These are phyloP conservation scores for Suillus sp. DNA, from an alignment of 768 basidiomycete genomes.

Conservation along the genomic window DNA sequence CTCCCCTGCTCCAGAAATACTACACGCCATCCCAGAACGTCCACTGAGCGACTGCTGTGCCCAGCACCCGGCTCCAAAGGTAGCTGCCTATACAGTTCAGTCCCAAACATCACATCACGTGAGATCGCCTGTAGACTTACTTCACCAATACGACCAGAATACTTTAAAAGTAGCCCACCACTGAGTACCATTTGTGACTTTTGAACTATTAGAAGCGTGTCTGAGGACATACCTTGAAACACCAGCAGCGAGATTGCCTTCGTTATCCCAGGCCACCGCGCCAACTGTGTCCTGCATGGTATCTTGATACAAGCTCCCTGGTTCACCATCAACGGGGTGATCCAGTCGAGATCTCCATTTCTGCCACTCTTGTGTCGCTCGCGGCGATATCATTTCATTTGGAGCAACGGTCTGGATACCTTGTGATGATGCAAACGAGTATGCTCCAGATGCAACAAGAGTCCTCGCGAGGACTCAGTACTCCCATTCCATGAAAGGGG, in stretches of 20 bases:
- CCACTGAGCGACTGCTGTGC: conserved; percentile 41
- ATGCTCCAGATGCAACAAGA: conserved; percentile 64
- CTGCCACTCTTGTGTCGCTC: conserved; percentile 56
- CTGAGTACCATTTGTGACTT: conserved; percentile 38
- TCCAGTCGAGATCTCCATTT: conserved; percentile 58
- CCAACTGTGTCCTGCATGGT: conserved; percentile 79
- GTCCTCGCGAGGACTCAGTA: conserved; percentile 40
- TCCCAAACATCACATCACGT: neutral
- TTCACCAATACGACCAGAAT: conserved; percentile 75
- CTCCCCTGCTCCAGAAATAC: conserved; percentile 77
- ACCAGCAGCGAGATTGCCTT: conserved; percentile 60
- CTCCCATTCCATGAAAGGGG: conserved; percentile 4
- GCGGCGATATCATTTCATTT: conserved; percentile 50
- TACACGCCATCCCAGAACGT: conserved; percentile 56
- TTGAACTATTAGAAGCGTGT: conserved; percentile 2
- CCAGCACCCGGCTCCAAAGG: conserved; percentile 80
- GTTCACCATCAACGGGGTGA: neutral
- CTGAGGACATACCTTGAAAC: conserved; percentile 61
- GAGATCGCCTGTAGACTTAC: conserved; percentile 36
- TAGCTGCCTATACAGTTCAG: conserved; percentile 52
- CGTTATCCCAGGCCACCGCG: conserved; percentile 58
- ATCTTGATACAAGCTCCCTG: conserved; percentile 25
- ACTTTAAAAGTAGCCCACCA: conserved; percentile 79
- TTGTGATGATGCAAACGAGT: conserved; percentile 46
- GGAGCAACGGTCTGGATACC: conserved; percentile 40